phyloP scores from a whole-genome alignment of 306 rosid genomes.

The Trichosanthes truncata region DNA sequence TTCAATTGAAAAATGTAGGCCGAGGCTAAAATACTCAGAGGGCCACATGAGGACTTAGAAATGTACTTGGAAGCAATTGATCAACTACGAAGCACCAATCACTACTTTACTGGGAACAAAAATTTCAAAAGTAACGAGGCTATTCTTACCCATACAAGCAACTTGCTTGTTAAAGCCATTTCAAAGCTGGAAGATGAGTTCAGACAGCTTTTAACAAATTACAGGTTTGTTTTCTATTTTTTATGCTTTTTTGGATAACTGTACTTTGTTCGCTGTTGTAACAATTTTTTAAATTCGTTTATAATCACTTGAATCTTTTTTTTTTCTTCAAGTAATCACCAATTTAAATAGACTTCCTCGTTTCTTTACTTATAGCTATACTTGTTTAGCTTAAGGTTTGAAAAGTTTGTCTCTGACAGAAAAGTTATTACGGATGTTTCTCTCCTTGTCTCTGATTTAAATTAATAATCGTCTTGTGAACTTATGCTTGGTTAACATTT shows the following conservation, averaged over 20 bases:
- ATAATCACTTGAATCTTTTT: background rate
- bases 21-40: constrained; percentile 88
- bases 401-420: background rate
- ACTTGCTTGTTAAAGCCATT: constrained; percentile 75
- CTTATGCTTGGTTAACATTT: background rate
- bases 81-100: constrained; percentile 49
- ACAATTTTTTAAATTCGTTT: background rate
- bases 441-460: background rate
- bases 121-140: constrained; percentile 47
- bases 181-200: constrained; percentile 93
- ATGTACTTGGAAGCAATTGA: constrained; percentile 79
- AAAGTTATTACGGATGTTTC: background rate
- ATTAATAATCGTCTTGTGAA: no score
- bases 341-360: background rate
- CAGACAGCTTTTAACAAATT: constrained; percentile 63
- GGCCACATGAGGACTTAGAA: constrained; percentile 96
- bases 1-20: constrained; percentile 40
- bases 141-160: constrained; percentile 59
- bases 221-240: constrained; percentile 46
- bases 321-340: background rate
- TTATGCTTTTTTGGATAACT: background rate
- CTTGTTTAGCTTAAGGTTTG: background rate
- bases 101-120: constrained; percentile 57
- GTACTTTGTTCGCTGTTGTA: background rate
- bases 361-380: background rate